Evolutionary conservation across 1,284 basidiomycete species (phyloP).

Genomic region (Volvariella surrecta): DNA sequence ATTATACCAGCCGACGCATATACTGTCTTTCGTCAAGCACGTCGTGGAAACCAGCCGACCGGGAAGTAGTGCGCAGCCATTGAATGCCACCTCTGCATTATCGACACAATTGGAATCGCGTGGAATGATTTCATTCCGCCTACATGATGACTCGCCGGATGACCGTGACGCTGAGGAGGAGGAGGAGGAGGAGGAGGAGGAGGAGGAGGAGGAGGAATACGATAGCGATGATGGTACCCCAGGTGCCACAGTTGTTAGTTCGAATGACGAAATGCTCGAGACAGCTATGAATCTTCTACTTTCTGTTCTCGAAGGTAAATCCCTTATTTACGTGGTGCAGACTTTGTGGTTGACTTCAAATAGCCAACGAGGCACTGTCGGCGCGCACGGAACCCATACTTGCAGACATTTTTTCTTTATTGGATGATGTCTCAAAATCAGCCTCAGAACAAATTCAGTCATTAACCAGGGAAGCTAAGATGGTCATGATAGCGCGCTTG

Average conservation of each 20-base stretch:
- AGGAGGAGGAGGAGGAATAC: slow-evolving; percentile 23
- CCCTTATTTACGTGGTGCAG: background rate
- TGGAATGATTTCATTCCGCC: background rate
- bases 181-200: slow-evolving; percentile 47
- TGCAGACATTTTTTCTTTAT: slow-evolving; percentile 60
- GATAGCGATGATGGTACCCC: slow-evolving; percentile 59
- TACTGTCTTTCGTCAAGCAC: slow-evolving; percentile 74
- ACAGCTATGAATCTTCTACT: slow-evolving; percentile 76
- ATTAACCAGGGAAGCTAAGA: slow-evolving; percentile 67
- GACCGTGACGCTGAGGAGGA: slow-evolving; percentile 2
- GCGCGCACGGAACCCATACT: slow-evolving; percentile 53
- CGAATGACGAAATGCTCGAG: slow-evolving; percentile 58
- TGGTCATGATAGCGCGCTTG: slow-evolving; percentile 75
- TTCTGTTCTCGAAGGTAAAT: slow-evolving; percentile 73
- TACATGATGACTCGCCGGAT: background rate
- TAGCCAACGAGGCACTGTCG: slow-evolving; percentile 68
- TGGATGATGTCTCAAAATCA: slow-evolving; percentile 47
- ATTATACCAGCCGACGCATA: slow-evolving; percentile 63
- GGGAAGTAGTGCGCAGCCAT: too few relatives aligned
- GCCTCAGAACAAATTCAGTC: slow-evolving; percentile 41
- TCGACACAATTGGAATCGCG: too few relatives aligned
- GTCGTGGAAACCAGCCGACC: slow-evolving; percentile 31
- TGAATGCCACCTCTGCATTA: too few relatives aligned
- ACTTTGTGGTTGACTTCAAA: background rate
- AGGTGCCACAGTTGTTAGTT: slow-evolving; percentile 26